Percentiles rank a stretch among this genome's conserved stretches.
Conservation (phyloP, 169 alveolate species). For the Plasmodium billcollinsi region DNA sequence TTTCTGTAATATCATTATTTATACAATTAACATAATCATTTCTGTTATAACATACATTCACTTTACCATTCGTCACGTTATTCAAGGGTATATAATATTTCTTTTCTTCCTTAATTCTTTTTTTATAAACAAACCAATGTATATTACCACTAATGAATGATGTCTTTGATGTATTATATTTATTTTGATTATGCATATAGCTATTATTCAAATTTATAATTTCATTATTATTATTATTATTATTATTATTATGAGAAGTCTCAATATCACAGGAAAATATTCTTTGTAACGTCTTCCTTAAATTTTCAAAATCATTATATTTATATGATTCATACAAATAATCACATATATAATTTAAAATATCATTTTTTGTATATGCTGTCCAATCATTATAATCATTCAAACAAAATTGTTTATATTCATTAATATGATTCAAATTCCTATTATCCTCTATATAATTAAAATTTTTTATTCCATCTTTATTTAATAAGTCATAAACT, state of each 20-base stretch:
- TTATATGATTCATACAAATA: background rate
- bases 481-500: background rate
- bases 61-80: too few species aligned
- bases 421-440: background rate
- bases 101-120: background rate
- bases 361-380: background rate
- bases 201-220: background rate
- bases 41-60: too few species aligned
- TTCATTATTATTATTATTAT: background rate
- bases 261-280: background rate
- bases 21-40: too few species aligned
- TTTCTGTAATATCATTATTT: too few species aligned
- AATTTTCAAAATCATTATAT: background rate
- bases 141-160: background rate
- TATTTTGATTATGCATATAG: background rate
- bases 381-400: background rate
- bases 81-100: background rate
- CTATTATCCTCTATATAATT: background rate
- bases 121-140: background rate
- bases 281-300: background rate
- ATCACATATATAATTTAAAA: background rate
- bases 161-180: background rate
- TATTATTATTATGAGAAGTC: background rate
- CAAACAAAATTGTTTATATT: background rate
- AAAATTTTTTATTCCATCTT: background rate